These are phyloP conservation scores for Neurospora intermedia DNA, from an alignment of 495 filamentous ascomycete species.

Conservation along the genomic window DNA sequence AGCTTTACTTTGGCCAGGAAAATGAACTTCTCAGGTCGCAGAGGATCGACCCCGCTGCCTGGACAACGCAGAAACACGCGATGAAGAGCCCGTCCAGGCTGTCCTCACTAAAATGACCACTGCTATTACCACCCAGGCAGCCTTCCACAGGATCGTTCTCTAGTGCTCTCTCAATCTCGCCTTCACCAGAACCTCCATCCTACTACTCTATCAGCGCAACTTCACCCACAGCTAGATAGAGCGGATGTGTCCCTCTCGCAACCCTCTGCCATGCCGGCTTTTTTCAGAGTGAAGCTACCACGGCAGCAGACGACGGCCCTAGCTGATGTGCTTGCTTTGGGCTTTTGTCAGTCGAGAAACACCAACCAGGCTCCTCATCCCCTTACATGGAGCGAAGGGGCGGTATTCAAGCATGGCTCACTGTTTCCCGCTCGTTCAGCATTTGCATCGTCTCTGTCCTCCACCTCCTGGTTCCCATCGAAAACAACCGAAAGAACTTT, in stretches of 20 bases:
- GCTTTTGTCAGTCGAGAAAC: conserved; percentile 13
- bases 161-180: conserved; percentile 16
- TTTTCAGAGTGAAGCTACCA: conserved; percentile 16
- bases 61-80: neutral
- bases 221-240: too few relatives aligned
- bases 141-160: conserved; percentile 20
- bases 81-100: neutral
- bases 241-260: conserved; percentile 13
- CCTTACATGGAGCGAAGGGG: neutral
- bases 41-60: neutral
- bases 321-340: conserved; percentile 19
- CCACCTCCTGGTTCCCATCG: conserved; percentile 15
- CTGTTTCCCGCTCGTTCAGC: conserved; percentile 1
- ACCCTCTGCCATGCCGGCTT: conserved; percentile 22
- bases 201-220: too few relatives aligned
- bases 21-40: neutral
- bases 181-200: conserved; percentile 1
- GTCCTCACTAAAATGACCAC: neutral
- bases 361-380: neutral
- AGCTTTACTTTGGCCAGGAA: neutral
- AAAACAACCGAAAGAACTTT: neutral
- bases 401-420: neutral
- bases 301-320: conserved; percentile 18
- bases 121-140: conserved; percentile 3
- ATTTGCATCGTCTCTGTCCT: conserved; percentile 21